phyloP scores from a whole-genome alignment of 768 basidiomycete species.

The Tricholoma terreum region DNA sequence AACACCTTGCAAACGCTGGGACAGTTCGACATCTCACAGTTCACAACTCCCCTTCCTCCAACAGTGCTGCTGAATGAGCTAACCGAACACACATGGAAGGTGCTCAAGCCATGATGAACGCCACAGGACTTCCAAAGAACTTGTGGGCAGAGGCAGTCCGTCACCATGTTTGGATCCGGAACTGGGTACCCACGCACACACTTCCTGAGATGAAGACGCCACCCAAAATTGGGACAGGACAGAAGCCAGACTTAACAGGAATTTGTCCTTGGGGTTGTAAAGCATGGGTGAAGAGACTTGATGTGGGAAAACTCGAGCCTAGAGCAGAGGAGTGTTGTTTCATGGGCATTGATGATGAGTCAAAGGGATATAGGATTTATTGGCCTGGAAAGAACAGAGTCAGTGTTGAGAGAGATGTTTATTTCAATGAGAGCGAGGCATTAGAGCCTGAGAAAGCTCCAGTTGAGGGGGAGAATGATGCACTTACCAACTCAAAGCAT shows the following conservation, averaged over 20 bases:
- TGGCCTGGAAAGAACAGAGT: too few relatives aligned
- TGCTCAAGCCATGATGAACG: constrained; percentile 15
- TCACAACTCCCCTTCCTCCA: constrained; percentile 30
- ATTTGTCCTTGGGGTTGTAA: constrained; percentile 20
- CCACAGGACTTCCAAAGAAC: constrained; percentile 13
- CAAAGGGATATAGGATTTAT: too few relatives aligned
- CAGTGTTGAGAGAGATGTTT: too few relatives aligned
- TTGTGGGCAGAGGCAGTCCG: too few relatives aligned
- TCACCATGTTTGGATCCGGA: too few relatives aligned
- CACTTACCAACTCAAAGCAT: too few relatives aligned
- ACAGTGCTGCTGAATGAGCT: constrained; percentile 27
- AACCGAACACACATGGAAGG: constrained; percentile 24
- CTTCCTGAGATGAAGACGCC: too few relatives aligned
- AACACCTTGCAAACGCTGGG: constrained; percentile 21
- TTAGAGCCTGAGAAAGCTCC: too few relatives aligned
- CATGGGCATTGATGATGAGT: constrained; percentile 18
- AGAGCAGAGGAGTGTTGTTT: constrained; percentile 5
- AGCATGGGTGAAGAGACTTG: too few relatives aligned
- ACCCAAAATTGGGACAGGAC: constrained; percentile 20
- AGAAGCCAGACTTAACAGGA: constrained; percentile 22
- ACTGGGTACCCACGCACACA: constrained; percentile 14
- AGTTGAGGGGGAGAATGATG: neutral
- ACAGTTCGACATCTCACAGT: constrained; percentile 30
- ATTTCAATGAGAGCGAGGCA: too few relatives aligned
- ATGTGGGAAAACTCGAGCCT: too few relatives aligned